Conservation (phyloP, 352 stramenopile species). For the Globisporangium heterothallicum region DNA sequence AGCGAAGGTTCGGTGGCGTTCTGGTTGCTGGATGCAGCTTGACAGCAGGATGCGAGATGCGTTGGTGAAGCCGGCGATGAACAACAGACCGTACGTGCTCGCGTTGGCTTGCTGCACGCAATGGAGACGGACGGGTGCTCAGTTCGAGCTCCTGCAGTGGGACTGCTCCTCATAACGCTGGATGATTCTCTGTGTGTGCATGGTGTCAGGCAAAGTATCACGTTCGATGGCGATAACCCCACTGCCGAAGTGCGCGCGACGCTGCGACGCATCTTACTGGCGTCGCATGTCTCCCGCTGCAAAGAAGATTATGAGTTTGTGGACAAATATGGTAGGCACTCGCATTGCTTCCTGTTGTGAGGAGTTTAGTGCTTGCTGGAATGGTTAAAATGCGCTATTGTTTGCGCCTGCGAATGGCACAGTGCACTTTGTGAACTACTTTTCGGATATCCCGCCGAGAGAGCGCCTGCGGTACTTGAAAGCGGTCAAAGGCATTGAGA, state of each 20-base stretch:
- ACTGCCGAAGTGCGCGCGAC: conserved; percentile 31
- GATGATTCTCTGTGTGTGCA: neutral
- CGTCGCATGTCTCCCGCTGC: conserved; percentile 31
- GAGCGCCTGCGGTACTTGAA: conserved; percentile 60
- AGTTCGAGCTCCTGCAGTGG: neutral
- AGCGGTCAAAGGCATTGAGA: conserved; percentile 55
- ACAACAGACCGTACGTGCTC: too few species aligned
- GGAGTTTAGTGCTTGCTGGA: neutral
- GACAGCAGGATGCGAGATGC: too few species aligned
- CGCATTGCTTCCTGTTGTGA: neutral
- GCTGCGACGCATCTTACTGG: conserved; percentile 40
- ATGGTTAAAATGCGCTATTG: neutral
- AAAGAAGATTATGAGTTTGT: conserved; percentile 66
- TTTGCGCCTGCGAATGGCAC: neutral
- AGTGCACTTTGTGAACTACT: conserved; percentile 65
- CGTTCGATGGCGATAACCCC: conserved; percentile 23
- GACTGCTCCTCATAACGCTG: too few species aligned
- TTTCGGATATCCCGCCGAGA: conserved; percentile 42
- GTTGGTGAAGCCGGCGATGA: too few species aligned
- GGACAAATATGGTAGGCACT: conserved; percentile 44
- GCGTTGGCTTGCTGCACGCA: neutral
- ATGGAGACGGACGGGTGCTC: neutral
- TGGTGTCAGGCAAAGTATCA: conserved; percentile 1
- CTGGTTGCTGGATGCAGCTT: too few species aligned
- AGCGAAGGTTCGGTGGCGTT: too few species aligned